Evolutionary conservation across 805 yeast genomes (phyloP), one percentile per base, ranked within the genome.

Genomic region (Torulaspora indica): DNA sequence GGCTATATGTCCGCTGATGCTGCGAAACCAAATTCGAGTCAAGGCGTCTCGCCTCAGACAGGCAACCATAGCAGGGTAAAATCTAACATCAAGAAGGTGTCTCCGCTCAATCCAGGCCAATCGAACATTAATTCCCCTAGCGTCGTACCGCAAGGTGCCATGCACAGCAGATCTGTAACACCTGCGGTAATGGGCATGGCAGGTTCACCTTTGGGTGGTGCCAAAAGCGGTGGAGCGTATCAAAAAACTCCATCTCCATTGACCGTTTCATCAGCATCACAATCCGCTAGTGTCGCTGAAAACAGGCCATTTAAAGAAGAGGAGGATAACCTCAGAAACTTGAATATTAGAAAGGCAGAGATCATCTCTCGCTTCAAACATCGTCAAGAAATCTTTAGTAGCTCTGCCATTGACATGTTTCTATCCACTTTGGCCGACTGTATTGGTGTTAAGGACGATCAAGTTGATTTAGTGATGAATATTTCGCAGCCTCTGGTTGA

Each of bases 361-460:
- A 48, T 65, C n/a, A 53, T 59, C 12, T 57, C 64, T 3, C 54
- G 68, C 38, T 59, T 52, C 34, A 63, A 64, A 31, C 67, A 63
- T 41, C 59, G 68, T 41, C 66, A 63, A 48, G 64, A 64, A 35
- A 42, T 63, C 5, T 60, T 59, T 34, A 48, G 52, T 25, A 44
- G 48, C 8, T 64, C 68, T 9, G 56, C 65, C 13, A 42, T 57
- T 6, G 69, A 65, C 41, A 38, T 63, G 42, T 65, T 64, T 37
- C 42, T 65, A 33, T 52, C 54, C 14, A 61, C 68, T 7, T 44
- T 65, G 33, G 63, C 61, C 12, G 68, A 64, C 40, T 54, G 64
- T 35, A 42, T 63, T 42, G 68, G 61, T 20, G 43, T 60, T 6
- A 55, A 52, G 25, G 67, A 60, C 48, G 56, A 54, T 13, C 52